A percentile compares a stretch with the other conserved stretches of the same genome.
Conservation (phyloP, 2,329 filamentous ascomycete species). For the Fusarium nisikadoi region DNA sequence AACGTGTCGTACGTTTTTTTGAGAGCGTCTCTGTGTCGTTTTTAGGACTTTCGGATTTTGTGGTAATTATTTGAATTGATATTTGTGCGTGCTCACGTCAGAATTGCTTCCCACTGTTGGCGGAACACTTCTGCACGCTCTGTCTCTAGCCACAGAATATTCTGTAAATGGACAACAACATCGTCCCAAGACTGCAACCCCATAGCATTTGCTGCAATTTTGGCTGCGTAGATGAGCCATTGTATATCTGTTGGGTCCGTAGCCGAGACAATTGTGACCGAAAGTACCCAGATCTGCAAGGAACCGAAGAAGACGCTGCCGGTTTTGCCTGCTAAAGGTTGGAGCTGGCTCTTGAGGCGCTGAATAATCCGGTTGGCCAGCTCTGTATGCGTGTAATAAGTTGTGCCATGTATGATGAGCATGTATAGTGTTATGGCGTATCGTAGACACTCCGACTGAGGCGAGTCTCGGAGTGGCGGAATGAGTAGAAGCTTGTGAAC, state of each 20-base stretch:
- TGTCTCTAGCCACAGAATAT: slow-evolving; percentile 34
- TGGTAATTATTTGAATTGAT: neutral
- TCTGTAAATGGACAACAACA: slow-evolving; percentile 18
- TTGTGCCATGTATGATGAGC: slow-evolving; percentile 64
- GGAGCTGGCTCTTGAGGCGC: slow-evolving; percentile 48
- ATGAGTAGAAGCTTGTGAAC: slow-evolving; percentile 59
- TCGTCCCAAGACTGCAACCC: slow-evolving; percentile 29
- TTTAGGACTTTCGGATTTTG: neutral
- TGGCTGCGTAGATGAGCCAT: slow-evolving; percentile 47
- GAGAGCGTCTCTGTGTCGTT: neutral
- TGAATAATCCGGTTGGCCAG: slow-evolving; percentile 51
- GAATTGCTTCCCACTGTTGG: slow-evolving; percentile 25
- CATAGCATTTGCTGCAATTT: slow-evolving; percentile 3
- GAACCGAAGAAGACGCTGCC: slow-evolving; percentile 25
- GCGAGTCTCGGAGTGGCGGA: slow-evolving; percentile 2
- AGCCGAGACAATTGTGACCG: slow-evolving; percentile 54
- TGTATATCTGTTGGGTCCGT: slow-evolving; percentile 40
- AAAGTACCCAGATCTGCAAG: slow-evolving; percentile 55
- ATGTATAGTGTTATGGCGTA: slow-evolving; percentile 61
- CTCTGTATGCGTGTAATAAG: slow-evolving; percentile 63
- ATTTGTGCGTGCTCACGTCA: slow-evolving; percentile 6
- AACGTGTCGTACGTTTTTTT: slow-evolving; percentile 1
- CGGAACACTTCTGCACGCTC: slow-evolving; percentile 21
- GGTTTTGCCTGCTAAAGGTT: slow-evolving; percentile 9
- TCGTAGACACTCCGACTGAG: slow-evolving; percentile 56